Evolutionary conservation across 331 rosid species (phyloP), one percentile per base, ranked within the genome.

Genomic region (Spiraea crenata): DNA sequence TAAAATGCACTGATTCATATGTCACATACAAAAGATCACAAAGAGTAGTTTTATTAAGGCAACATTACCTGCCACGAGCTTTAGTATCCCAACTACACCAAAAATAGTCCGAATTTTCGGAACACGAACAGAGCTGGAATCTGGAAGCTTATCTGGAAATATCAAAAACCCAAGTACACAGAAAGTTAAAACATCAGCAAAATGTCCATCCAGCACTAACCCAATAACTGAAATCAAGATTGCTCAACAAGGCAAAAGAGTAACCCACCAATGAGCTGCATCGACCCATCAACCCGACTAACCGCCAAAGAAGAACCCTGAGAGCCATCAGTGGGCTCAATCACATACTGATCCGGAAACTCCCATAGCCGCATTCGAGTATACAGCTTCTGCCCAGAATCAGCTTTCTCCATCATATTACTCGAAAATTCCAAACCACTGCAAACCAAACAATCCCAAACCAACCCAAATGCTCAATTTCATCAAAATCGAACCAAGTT

Each of bases 291-390:
- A 17, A 74, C 80, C 35, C 96, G 86, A 67, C 86, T 85, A 40
- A 93, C 86, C 2, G 93, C 74, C 90, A 89, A 77, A 67, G 88
- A 87, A 50, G 95, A 86, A 75, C 90, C 96, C 70, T 82, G 84
- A 77, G 96, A 87, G 44, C 96, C 99, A 82, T 95, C 97, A 16
- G 96, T 91, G n/a, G 99, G 97, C 82, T 95, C 96, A 48, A 91
- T 70, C 62, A 91, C 92, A 75, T 76, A 87, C 85, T 86, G 96
- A 79, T 89, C 90, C 15, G 95, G 90, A 77, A 89, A 89, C 77
- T 89, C 97, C 99, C 99, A 95, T 19, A 95, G 84, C 39, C 96
- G 85, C 97, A 95, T 85, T 38, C 93, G 84, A 31, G 90, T 76
- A 79, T 89, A 91, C 31, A 95, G 84, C 88, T 95, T 95, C 73